phyloP scores from a whole-genome alignment of 192 early-diverging fungal species.

The Rhizophagus clarus region DNA sequence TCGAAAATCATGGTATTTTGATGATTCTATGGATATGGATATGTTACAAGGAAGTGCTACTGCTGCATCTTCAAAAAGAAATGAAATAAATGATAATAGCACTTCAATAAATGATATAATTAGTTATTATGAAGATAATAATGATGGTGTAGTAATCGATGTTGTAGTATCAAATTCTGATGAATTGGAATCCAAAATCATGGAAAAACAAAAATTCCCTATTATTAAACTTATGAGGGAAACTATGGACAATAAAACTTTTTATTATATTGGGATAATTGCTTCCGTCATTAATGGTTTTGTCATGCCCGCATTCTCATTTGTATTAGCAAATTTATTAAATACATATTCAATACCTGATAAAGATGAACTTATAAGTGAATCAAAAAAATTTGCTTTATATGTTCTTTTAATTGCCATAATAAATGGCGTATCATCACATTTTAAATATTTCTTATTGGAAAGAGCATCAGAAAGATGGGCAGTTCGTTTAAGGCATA shows the following conservation, averaged over 20 bases:
- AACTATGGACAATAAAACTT: not conserved
- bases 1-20: not conserved
- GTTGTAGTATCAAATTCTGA: not conserved
- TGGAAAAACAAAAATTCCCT: not conserved
- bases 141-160: not conserved
- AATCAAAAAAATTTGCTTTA: slow-evolving; percentile 7
- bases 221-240: not conserved
- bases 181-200: not conserved
- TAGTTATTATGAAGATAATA: slow-evolving; percentile 27
- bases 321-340: slow-evolving; percentile 12
- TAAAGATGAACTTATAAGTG: not conserved
- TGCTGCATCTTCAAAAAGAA: not conserved
- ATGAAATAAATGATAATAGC: slow-evolving; percentile 13
- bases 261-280: slow-evolving; percentile 15
- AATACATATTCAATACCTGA: slow-evolving; percentile 24
- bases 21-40: slow-evolving; percentile 8
- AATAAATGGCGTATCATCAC: slow-evolving; percentile 21
- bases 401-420: slow-evolving; percentile 1
- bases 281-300: slow-evolving; percentile 18
- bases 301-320: slow-evolving; percentile 31
- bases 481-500: slow-evolving; percentile 11
- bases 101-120: slow-evolving; percentile 18
- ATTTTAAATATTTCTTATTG: slow-evolving; percentile 23
- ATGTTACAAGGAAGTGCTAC: not conserved
- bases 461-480: slow-evolving; percentile 26